Percentiles rank a stretch among this genome's conserved stretches.
phyloP scores from a whole-genome alignment of 768 basidiomycete species.

The Piloderma croceum region DNA sequence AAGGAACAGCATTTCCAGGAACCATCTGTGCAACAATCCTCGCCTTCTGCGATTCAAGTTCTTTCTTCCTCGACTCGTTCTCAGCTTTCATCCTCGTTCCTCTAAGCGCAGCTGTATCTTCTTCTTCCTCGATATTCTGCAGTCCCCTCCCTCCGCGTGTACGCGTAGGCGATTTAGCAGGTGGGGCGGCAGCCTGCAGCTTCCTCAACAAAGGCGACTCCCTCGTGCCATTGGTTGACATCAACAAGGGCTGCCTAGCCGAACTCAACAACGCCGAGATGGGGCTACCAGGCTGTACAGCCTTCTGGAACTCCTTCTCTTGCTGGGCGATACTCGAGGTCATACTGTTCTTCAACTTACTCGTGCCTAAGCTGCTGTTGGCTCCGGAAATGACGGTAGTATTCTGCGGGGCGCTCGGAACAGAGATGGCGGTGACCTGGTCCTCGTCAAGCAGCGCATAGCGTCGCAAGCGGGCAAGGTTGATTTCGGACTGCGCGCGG shows the following conservation, averaged over 20 bases:
- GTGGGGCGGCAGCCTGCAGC: constrained; percentile 47
- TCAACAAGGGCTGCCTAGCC: constrained; percentile 81
- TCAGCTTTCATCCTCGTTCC: constrained; percentile 23
- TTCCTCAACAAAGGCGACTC: constrained; percentile 46
- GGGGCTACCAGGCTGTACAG: constrained; percentile 91
- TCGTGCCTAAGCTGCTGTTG: constrained; percentile 4
- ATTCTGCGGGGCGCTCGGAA: constrained; percentile 31
- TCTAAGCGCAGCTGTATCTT: constrained; percentile 16
- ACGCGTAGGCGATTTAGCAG: constrained; percentile 51
- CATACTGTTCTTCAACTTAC: constrained; percentile 39
- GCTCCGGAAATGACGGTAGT: constrained; percentile 14
- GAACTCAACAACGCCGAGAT: constrained; percentile 88
- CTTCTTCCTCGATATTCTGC: constrained; percentile 43
- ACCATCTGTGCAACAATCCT: constrained; percentile 94
- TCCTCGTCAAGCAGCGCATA: constrained; percentile 62
- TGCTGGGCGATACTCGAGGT: constrained; percentile 70
- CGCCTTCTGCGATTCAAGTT: constrained; percentile 87
- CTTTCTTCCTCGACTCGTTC: constrained; percentile 48
- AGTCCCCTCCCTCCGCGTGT: constrained; percentile 31
- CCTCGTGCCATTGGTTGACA: constrained; percentile 41
- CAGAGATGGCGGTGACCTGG: constrained; percentile 37
- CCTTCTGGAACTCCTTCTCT: constrained; percentile 95
- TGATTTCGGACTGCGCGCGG: constrained; percentile 53
- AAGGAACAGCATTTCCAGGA: constrained; percentile 42
- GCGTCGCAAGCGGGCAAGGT: constrained; percentile 64